A percentile compares a stretch with the other conserved stretches of the same genome.
Conservation (phyloP, 1,284 basidiomycete species). For the Coniophora puteana region DNA sequence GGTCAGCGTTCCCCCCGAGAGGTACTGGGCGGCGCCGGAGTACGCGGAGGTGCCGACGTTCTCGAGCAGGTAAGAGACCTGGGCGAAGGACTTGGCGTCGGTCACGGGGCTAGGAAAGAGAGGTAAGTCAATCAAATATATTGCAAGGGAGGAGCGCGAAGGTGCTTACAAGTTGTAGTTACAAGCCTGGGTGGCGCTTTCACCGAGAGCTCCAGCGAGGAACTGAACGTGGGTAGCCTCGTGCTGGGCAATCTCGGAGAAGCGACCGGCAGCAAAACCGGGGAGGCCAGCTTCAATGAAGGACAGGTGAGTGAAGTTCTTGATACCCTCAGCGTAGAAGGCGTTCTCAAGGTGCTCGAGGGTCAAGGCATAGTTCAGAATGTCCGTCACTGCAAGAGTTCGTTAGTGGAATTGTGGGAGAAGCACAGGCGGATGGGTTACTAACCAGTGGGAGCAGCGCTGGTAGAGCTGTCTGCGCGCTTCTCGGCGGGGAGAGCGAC, state of each 20-base stretch:
- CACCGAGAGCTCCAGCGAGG: constrained; percentile 39
- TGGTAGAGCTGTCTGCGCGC: constrained; percentile 3
- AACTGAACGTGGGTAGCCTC: constrained; percentile 51
- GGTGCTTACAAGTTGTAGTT: constrained; percentile 47
- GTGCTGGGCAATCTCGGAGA: constrained; percentile 53
- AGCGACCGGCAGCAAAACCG: constrained; percentile 45
- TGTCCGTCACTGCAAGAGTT: constrained; percentile 2
- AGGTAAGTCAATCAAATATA: not conserved
- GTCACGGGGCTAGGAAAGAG: constrained; percentile 39
- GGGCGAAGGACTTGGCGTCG: constrained; percentile 46
- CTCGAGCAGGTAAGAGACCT: constrained; percentile 53
- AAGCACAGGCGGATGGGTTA: too few species aligned
- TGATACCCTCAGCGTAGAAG: constrained; percentile 52
- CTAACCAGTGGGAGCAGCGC: constrained; percentile 13
- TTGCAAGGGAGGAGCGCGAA: not conserved
- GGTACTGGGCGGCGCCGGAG: constrained; percentile 23
- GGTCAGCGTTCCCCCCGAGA: constrained; percentile 29
- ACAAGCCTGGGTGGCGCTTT: constrained; percentile 35
- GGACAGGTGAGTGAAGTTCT: constrained; percentile 40
- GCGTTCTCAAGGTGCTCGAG: constrained; percentile 68
- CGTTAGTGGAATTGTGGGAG: not conserved
- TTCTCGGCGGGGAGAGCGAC: constrained; percentile 11
- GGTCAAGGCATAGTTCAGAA: constrained; percentile 54
- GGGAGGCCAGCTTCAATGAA: constrained; percentile 54
- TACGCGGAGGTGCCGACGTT: constrained; percentile 41